phyloP scores from a whole-genome alignment of 768 basidiomycete genomes.

The Macrocybe gigantea region DNA sequence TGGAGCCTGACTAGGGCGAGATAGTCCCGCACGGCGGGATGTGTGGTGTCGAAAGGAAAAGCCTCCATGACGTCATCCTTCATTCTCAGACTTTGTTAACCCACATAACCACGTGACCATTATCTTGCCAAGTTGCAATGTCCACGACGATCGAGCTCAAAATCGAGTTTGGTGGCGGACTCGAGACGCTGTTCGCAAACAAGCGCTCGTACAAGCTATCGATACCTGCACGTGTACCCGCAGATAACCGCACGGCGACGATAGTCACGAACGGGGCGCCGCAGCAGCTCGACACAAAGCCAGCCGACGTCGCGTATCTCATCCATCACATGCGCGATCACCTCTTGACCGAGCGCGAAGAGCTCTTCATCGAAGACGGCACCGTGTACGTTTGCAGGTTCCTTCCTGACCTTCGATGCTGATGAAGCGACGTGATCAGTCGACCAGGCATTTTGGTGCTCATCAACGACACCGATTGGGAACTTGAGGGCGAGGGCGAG shows the following conservation, averaged over 20 bases:
- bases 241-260: slow-evolving; percentile 23
- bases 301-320: slow-evolving; percentile 67
- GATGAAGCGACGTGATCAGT: slow-evolving; percentile 31
- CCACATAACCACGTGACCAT: too few relatives aligned
- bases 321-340: slow-evolving; percentile 74
- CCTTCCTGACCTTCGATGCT: too few relatives aligned
- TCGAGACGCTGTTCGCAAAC: slow-evolving; percentile 80
- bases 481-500: slow-evolving; percentile 90
- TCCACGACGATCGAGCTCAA: slow-evolving; percentile 36
- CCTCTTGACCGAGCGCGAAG: slow-evolving; percentile 76
- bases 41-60: slow-evolving; percentile 51
- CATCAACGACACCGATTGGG: slow-evolving; percentile 98
- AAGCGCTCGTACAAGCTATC: slow-evolving; percentile 50
- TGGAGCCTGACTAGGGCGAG: slow-evolving; percentile 71
- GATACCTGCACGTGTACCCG: slow-evolving; percentile 43
- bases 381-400: slow-evolving; percentile 62
- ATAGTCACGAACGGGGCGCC: slow-evolving; percentile 3
- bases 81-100: neutral
- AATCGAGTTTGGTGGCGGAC: slow-evolving; percentile 79
- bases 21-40: slow-evolving; percentile 62
- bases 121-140: too few relatives aligned
- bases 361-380: slow-evolving; percentile 83
- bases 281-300: slow-evolving; percentile 21
- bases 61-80: slow-evolving; percentile 36
- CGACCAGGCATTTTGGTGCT: slow-evolving; percentile 95